Percentiles rank a stretch among this genome's conserved stretches.
phyloP scores from a whole-genome alignment of 352 stramenopile species.

The Albugo laibachii region DNA sequence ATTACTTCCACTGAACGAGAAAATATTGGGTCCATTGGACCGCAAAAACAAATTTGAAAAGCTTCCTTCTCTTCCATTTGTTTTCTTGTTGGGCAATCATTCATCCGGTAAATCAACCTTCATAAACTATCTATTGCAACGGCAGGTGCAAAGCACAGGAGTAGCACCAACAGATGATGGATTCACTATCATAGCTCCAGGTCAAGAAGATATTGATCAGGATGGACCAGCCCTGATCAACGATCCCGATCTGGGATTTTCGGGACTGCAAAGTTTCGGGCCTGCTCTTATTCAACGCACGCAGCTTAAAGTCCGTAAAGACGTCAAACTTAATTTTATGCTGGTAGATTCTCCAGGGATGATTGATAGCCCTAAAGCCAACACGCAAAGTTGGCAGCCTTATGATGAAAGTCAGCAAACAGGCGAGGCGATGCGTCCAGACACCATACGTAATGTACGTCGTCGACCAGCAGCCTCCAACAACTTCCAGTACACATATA shows the following conservation, averaged over 20 bases:
- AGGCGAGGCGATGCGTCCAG: background rate
- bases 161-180: slow-evolving; percentile 99
- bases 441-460: too few species aligned
- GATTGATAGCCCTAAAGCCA: slow-evolving; percentile 90
- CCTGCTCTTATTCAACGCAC: slow-evolving; percentile 96
- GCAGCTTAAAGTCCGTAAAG: slow-evolving; percentile 92
- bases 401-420: background rate
- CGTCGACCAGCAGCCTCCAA: background rate
- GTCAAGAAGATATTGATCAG: slow-evolving; percentile 90
- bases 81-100: slow-evolving; percentile 98
- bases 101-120: slow-evolving; percentile 97
- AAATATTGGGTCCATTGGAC: slow-evolving; percentile 72
- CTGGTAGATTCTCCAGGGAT: slow-evolving; percentile 98
- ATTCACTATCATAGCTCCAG: slow-evolving; percentile 98
- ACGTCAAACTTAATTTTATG: slow-evolving; percentile 92
- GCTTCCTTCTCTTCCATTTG: slow-evolving; percentile 90
- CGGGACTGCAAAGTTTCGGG: slow-evolving; percentile 88
- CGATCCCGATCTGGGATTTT: slow-evolving; percentile 97
- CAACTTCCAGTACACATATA: background rate
- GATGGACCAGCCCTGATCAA: slow-evolving; percentile 89
- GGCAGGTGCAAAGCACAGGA: slow-evolving; percentile 94
- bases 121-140: slow-evolving; percentile 96
- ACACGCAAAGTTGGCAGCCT: background rate
- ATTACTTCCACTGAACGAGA: slow-evolving; percentile 70
- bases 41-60: slow-evolving; percentile 79